Evolutionary conservation across 176 grass and related monocot genomes (phyloP).

Genomic region (Echinochloa phyllopogon): DNA sequence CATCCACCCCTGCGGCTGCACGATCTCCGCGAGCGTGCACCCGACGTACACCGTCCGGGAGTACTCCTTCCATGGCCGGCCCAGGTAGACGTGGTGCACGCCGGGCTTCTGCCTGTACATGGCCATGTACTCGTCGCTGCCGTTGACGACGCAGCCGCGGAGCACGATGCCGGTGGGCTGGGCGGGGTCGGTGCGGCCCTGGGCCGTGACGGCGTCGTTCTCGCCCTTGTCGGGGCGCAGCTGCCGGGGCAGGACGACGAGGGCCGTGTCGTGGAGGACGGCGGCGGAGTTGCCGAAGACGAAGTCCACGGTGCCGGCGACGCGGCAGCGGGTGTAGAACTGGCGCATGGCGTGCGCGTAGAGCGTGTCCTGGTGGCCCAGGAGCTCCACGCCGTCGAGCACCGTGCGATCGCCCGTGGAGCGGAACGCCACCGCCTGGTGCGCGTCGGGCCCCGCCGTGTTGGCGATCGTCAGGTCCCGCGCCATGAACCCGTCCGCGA

Average conservation of each 20-base stretch:
- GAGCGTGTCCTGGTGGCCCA: slow-evolving; percentile 94
- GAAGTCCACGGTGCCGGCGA: slow-evolving; percentile 96
- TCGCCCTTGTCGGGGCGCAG: slow-evolving; percentile 73
- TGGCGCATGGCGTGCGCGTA: slow-evolving; percentile 84
- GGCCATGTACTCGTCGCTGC: slow-evolving; percentile 87
- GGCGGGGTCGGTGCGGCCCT: slow-evolving; percentile 89
- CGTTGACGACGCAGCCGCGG: slow-evolving; percentile 68
- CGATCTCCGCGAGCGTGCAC: slow-evolving; percentile 68
- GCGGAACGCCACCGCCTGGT: slow-evolving; percentile 93
- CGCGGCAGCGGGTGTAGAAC: slow-evolving; percentile 83
- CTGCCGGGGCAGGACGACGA: slow-evolving; percentile 72
- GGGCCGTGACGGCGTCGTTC: slow-evolving; percentile 77
- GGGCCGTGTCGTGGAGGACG: slow-evolving; percentile 58
- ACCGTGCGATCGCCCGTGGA: slow-evolving; percentile 83
- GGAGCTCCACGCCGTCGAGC: slow-evolving; percentile 77
- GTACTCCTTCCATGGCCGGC: slow-evolving; percentile 93
- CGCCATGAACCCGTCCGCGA: slow-evolving; percentile 85
- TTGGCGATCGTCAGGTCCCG: slow-evolving; percentile 88
- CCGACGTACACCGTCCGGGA: slow-evolving; percentile 79
- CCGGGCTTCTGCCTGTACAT: slow-evolving; percentile 53
- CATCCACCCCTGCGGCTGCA: slow-evolving; percentile 82
- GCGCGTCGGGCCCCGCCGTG: slow-evolving; percentile 89
- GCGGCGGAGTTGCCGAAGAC: slow-evolving; percentile 91
- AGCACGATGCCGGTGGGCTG: slow-evolving; percentile 94
- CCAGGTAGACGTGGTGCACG: slow-evolving; percentile 75